phyloP scores from a whole-genome alignment of 2,329 filamentous ascomycete genomes.

The Chalara sp. region DNA sequence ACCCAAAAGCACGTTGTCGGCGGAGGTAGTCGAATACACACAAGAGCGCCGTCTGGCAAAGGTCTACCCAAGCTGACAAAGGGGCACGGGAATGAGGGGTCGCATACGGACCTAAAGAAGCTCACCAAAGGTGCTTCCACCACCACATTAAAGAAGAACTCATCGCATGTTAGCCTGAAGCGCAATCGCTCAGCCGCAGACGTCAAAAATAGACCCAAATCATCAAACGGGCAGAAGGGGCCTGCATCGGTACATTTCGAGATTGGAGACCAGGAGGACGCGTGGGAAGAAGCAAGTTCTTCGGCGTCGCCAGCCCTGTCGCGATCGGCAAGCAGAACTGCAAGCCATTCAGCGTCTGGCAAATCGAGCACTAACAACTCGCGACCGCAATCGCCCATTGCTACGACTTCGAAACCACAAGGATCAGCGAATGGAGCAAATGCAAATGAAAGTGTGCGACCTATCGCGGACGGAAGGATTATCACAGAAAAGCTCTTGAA shows the following conservation, averaged over 20 bases:
- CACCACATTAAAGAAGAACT: slow-evolving; percentile 41
- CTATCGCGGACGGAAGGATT: slow-evolving; percentile 52
- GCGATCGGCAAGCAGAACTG: slow-evolving; percentile 31
- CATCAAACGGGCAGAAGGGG: slow-evolving; percentile 36
- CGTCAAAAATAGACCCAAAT: slow-evolving; percentile 41
- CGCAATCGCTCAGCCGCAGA: slow-evolving; percentile 55
- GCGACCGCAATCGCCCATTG: slow-evolving; percentile 15
- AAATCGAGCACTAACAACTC: slow-evolving; percentile 31
- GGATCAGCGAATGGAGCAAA: slow-evolving; percentile 11
- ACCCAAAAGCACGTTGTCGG: slow-evolving; percentile 24
- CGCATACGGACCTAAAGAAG: slow-evolving; percentile 23
- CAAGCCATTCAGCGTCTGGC: slow-evolving; percentile 36
- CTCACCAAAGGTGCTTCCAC: slow-evolving; percentile 19
- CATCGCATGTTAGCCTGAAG: slow-evolving; percentile 48
- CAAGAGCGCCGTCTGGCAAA: slow-evolving; percentile 24
- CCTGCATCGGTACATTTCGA: slow-evolving; percentile 56
- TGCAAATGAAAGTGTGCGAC: slow-evolving; percentile 31
- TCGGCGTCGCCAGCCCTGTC: slow-evolving; percentile 55
- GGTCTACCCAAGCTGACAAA: slow-evolving; percentile 22
- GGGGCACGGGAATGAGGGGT: slow-evolving; percentile 19
- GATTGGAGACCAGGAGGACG: slow-evolving; percentile 49
- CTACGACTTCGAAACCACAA: background rate
- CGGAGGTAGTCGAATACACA: slow-evolving; percentile 11
- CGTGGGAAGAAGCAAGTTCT: slow-evolving; percentile 61
- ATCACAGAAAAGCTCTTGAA: slow-evolving; percentile 63